Base-by-base conservation (phyloP, 2,329 filamentous ascomycete genomes). In the Aspergillus pseudoterreus region DNA sequence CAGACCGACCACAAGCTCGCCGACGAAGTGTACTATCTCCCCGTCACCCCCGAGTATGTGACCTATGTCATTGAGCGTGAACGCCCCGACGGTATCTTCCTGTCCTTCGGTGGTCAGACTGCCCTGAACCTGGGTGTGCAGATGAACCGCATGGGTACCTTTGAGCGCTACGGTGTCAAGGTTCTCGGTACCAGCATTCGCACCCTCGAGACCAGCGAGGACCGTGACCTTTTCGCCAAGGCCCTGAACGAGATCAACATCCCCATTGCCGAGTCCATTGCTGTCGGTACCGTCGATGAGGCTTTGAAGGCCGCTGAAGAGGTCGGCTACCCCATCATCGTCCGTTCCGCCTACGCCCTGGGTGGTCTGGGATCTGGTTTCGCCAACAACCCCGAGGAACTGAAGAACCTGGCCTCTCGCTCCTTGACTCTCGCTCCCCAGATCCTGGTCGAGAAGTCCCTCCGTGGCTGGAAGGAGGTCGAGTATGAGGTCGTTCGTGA, bases 401-500 rank as follows among this genome's bases (percentile, higher is more conserved):
- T 99, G 52, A 87, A 89, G 70, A 91, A 97, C 74, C 82, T 99
- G 81, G 88, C 92, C 59, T 92, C 94, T 56, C 86, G 90, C 59
- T 97, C 92, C 43, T 82, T 99, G 52, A 95, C 92, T 42, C 83
- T 97, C 33, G 92, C 92, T 2, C 92, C 94, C 45, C 94, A 99
- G 74, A 96, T 99, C 65, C 76, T 99, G 69, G 92, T 99, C 53
- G 94, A 99, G 80, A 97, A 97, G 77, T 96, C 91, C 47, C 84
- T 99, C 63, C 97, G 96, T 81, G 94, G 94, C 72, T 99, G 94
- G 94, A 99, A 99, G 77, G 94, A 99, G 75, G 87, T 96, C 46
- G 94, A 99, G 74, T 99, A 97, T 68, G 94, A 97, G 75, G 94
- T 97, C 52, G 94, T 97, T 57, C 89, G 94, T 64, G 94, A 99